phyloP scores from a whole-genome alignment of 2,329 filamentous ascomycete genomes.

The Aspergillus fructus region DNA sequence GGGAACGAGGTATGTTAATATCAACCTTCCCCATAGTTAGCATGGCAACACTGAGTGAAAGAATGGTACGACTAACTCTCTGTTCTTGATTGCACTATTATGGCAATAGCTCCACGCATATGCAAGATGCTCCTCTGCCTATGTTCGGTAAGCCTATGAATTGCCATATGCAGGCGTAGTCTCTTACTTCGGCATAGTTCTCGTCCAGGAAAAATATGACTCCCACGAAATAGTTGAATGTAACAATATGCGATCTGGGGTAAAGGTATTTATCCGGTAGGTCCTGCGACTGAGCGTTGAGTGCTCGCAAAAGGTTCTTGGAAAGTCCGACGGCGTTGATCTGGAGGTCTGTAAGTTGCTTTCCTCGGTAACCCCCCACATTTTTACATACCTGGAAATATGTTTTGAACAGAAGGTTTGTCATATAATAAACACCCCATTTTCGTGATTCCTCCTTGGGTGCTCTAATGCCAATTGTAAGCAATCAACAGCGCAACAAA shows the following conservation, averaged over 20 bases:
- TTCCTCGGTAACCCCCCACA: too few species aligned
- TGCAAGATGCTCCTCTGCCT: conserved; percentile 78
- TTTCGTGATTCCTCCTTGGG: conserved; percentile 87
- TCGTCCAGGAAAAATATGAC: conserved; percentile 94
- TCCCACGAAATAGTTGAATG: conserved; percentile 94
- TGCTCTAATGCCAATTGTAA: conserved; percentile 53
- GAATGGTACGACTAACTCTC: conserved; percentile 61
- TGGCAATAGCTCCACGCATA: conserved; percentile 83
- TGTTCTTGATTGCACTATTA: conserved; percentile 68
- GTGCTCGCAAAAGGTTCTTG: conserved; percentile 82
- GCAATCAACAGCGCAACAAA: background rate
- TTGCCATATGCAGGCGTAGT: background rate
- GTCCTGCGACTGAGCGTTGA: conserved; percentile 74
- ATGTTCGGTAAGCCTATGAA: background rate
- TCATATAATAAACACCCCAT: conserved; percentile 95
- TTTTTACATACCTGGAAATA: conserved; percentile 71
- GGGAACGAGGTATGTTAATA: conserved; percentile 91
- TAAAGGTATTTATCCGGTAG: conserved; percentile 78
- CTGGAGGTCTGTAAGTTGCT: conserved; percentile 29
- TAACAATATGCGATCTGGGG: conserved; percentile 86
- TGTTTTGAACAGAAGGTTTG: conserved; percentile 95
- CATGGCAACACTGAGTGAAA: background rate
- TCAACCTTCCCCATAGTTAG: conserved; percentile 60
- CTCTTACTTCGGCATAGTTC: conserved; percentile 72
- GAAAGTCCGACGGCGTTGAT: conserved; percentile 86